Percentiles rank a stretch among this genome's conserved stretches.
phyloP scores from a whole-genome alignment of 345 rosid species.

The Populus pruinosa region DNA sequence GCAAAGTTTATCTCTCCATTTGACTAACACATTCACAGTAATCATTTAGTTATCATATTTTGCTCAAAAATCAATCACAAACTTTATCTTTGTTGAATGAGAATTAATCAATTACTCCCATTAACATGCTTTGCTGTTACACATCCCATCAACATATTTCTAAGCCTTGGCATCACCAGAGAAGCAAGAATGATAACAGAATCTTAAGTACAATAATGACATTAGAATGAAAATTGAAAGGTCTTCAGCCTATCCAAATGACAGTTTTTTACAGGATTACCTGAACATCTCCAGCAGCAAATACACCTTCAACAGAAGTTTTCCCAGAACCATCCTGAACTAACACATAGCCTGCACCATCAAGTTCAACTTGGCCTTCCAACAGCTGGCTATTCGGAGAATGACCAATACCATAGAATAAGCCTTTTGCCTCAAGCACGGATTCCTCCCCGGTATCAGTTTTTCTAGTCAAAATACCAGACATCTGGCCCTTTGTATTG shows the following conservation, averaged over 20 bases:
- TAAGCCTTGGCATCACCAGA: not conserved
- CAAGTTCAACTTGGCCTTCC: constrained; percentile 94
- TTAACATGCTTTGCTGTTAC: not conserved
- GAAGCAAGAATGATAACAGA: too few species aligned
- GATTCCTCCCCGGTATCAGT: constrained; percentile 75
- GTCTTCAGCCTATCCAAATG: not conserved
- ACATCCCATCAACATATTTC: not conserved
- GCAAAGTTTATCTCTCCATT: not conserved
- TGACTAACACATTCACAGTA: not conserved
- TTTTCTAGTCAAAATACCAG: constrained; percentile 72
- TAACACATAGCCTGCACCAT: constrained; percentile 69
- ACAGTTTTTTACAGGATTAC: constrained; percentile 33
- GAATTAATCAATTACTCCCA: not conserved
- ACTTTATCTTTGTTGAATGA: not conserved
- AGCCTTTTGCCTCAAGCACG: constrained; percentile 87
- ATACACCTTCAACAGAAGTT: constrained; percentile 88
- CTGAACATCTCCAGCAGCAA: constrained; percentile 99
- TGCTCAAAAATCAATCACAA: not conserved
- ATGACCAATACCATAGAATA: constrained; percentile 98
- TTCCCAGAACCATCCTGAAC: constrained; percentile 72
- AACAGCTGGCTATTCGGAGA: constrained; percentile 82
- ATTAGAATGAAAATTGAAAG: not conserved
- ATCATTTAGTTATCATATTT: not conserved
- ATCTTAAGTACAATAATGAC: too few species aligned
- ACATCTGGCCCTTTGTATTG: constrained; percentile 94